These are phyloP conservation scores for Zalerion maritima DNA, from an alignment of 495 filamentous ascomycete genomes.

Conservation along the genomic window DNA sequence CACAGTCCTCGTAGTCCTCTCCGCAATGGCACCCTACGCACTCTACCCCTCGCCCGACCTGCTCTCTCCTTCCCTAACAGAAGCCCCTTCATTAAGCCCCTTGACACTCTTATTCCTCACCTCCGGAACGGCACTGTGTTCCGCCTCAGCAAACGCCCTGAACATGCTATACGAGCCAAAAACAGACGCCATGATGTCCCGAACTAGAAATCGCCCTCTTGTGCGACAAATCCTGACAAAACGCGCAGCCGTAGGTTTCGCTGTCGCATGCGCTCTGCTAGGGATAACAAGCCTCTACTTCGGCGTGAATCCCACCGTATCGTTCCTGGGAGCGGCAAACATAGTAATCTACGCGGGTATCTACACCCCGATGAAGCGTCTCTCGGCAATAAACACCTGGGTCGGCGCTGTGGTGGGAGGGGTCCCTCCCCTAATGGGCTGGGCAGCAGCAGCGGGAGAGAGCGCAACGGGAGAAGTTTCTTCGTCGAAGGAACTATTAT, in stretches of 20 bases:
- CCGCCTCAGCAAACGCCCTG: slow-evolving; percentile 75
- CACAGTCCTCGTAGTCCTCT: slow-evolving; percentile 79
- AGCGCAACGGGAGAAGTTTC: slow-evolving; percentile 56
- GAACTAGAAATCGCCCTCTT: slow-evolving; percentile 78
- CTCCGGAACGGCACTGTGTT: slow-evolving; percentile 71
- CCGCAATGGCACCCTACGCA: slow-evolving; percentile 81
- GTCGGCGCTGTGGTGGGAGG: slow-evolving; percentile 83
- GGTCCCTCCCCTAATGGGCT: slow-evolving; percentile 94
- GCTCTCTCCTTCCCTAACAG: slow-evolving; percentile 52
- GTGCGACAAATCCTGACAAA: slow-evolving; percentile 67
- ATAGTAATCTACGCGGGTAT: slow-evolving; percentile 80
- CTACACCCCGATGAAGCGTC: slow-evolving; percentile 83
- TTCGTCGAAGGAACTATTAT: slow-evolving; percentile 64
- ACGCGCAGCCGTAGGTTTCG: slow-evolving; percentile 69
- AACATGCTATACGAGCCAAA: slow-evolving; percentile 94
- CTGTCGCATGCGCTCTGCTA: slow-evolving; percentile 45
- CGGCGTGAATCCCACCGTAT: slow-evolving; percentile 86
- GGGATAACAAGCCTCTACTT: slow-evolving; percentile 63
- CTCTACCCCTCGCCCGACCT: slow-evolving; percentile 78
- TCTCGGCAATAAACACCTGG: slow-evolving; percentile 88
- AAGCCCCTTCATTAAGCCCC: slow-evolving; percentile 71
- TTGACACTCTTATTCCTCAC: slow-evolving; percentile 89
- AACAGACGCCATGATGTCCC: slow-evolving; percentile 82
- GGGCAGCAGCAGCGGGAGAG: slow-evolving; percentile 85
- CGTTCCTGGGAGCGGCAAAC: slow-evolving; percentile 71